Base-by-base conservation (phyloP, 2,329 filamentous ascomycete species). In the Aspergillus sp. region DNA sequence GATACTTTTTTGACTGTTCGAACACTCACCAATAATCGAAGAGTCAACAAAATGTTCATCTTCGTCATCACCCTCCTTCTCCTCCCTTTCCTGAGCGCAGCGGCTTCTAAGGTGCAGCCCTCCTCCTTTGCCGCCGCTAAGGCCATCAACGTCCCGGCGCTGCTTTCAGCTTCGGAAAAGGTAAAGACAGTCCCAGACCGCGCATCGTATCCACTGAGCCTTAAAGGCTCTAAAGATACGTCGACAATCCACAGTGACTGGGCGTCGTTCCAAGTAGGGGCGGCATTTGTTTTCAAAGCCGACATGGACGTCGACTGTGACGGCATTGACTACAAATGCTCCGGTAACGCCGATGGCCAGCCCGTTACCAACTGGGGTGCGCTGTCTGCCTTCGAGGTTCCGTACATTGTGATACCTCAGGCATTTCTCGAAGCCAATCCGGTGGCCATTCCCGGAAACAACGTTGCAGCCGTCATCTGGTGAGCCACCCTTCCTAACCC, bases 281-380 rank as follows among this genome's bases (percentile, higher is more conserved):
- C 69, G 2, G 66, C 70, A 12, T 62, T 67, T 43, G 62, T 66
- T 20, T 72, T 61, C 61, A 53, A 67, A 2, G 69, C 70, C 1
- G 69, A 72, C 42, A 72, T 72, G 70, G 69, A 72, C 48, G 66
- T 71, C 4, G 70, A 72, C 58, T 71, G 70, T 26, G 70, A 72
- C 52, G 70, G 70, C 3, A 48, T 70, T 7, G 60, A 71, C 48
- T 64, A 66, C 36, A 58, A 58, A 13, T 72, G 70, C 59, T 60
- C 71, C 62, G 68, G 68, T 18, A 71, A 71, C 43, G 61, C 49
- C 8, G 68, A 71, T 45, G 69, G 69, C 4, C 63, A 66, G 39
- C 32, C 59, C 4, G 6, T 65, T 5, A 71, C 69, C 17, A 71
- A 71, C 56, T 71, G 67, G 41, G 70, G 69, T 18, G 64, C 67